Evolutionary conservation across 2,329 filamentous ascomycete genomes (phyloP).

Genomic region (Fusarium lyarnte): DNA sequence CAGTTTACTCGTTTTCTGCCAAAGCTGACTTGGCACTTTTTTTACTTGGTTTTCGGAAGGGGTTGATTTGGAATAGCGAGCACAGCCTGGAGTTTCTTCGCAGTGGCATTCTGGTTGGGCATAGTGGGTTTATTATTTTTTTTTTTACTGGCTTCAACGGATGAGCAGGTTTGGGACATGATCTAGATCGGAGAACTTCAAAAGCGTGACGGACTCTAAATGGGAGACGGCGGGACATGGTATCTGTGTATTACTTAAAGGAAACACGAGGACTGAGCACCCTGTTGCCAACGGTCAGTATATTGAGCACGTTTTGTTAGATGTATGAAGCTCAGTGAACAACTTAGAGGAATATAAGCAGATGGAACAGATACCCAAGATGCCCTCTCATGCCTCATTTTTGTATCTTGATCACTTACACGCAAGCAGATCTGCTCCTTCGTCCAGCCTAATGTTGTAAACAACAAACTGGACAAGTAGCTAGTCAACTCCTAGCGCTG

Average conservation of each 20-base stretch:
- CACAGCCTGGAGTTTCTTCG: conserved; percentile 38
- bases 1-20: conserved; percentile 1
- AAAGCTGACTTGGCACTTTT: conserved; percentile 6
- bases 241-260: neutral
- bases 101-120: conserved; percentile 19
- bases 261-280: neutral
- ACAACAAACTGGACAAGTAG: neutral
- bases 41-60: conserved; percentile 12
- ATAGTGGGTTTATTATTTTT: neutral
- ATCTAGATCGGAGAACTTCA: neutral
- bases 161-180: neutral
- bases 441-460: neutral
- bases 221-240: neutral
- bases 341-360: neutral
- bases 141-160: neutral
- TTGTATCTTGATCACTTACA: neutral
- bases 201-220: neutral
- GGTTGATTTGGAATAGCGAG: conserved; percentile 30
- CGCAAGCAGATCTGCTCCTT: neutral
- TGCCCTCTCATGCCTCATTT: neutral
- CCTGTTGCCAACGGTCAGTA: neutral
- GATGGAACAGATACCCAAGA: neutral
- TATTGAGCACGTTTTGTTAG: neutral
- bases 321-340: neutral
- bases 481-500: neutral